Percentiles rank a stretch among this genome's conserved stretches.
Evolutionary conservation across 805 yeast species (phyloP).

Genomic region (Cyberlindnera maritima): DNA sequence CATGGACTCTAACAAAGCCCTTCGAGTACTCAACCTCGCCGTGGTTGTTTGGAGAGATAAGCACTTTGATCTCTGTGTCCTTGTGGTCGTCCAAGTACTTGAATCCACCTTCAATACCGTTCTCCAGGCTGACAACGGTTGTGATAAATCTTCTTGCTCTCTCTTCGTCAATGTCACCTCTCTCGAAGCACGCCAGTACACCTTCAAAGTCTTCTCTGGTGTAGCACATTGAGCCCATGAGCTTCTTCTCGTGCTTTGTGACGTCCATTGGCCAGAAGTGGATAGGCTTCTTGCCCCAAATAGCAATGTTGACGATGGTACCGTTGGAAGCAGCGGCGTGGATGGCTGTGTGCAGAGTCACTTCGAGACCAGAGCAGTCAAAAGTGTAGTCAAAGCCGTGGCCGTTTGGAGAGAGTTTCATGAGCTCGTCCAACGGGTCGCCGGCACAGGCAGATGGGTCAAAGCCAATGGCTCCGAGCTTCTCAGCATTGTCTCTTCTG

Average conservation of each 20-base stretch:
- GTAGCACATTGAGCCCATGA: slow-evolving; percentile 64
- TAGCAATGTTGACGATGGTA: slow-evolving; percentile 59
- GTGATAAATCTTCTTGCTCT: slow-evolving; percentile 50
- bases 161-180: slow-evolving; percentile 43
- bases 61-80: slow-evolving; percentile 52
- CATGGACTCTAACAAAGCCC: slow-evolving; percentile 11
- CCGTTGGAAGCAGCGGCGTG: slow-evolving; percentile 52
- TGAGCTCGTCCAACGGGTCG: slow-evolving; percentile 36
- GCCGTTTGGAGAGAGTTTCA: slow-evolving; percentile 37
- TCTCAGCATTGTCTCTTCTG: slow-evolving; percentile 47
- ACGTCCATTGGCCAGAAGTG: slow-evolving; percentile 53
- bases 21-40: slow-evolving; percentile 31
- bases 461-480: slow-evolving; percentile 45
- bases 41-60: slow-evolving; percentile 47
- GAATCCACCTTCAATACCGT: slow-evolving; percentile 54
- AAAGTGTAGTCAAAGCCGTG: slow-evolving; percentile 48
- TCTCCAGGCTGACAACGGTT: slow-evolving; percentile 45
- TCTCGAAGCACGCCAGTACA: slow-evolving; percentile 48
- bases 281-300: slow-evolving; percentile 55
- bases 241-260: slow-evolving; percentile 50
- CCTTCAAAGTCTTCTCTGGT: slow-evolving; percentile 53
- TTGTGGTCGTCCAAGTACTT: slow-evolving; percentile 48
- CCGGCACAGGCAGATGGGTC: slow-evolving; percentile 43
- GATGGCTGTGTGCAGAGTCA: slow-evolving; percentile 51
- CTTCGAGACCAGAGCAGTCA: slow-evolving; percentile 55